Evolutionary conservation across 257 asterid species (phyloP).

Genomic region (Pogostemon cablin): DNA sequence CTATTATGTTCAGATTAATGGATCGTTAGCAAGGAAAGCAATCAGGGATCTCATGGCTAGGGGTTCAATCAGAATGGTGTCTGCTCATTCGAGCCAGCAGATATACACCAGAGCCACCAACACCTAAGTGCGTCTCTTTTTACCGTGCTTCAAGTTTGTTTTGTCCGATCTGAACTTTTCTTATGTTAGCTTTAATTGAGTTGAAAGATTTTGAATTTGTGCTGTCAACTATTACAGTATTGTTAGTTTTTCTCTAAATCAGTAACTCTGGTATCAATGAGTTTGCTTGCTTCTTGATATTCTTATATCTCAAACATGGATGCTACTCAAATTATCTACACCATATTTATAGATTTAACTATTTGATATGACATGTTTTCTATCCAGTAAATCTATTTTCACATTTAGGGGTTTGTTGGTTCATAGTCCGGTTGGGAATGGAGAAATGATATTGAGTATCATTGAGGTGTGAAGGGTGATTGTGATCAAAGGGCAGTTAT

Average conservation of each 20-base stretch:
- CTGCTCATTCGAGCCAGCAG: conserved; percentile 89
- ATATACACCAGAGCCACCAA: conserved; percentile 90
- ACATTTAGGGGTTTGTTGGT: too few species aligned
- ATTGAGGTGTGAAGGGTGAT: too few species aligned
- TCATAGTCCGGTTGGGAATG: too few species aligned
- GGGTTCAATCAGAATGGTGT: conserved; percentile 75
- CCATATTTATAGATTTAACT: too few species aligned
- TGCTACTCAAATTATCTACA: too few species aligned
- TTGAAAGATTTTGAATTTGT: conserved; percentile 11
- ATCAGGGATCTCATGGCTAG: conserved; percentile 70
- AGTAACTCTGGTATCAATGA: neutral
- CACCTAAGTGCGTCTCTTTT: conserved; percentile 44
- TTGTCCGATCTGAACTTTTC: conserved; percentile 11
- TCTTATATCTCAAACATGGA: too few species aligned
- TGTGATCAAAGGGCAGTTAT: too few species aligned
- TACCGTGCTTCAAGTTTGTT: conserved; percentile 24
- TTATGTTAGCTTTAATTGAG: conserved; percentile 23
- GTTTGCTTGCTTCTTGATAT: neutral
- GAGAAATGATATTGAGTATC: too few species aligned
- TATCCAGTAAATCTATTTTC: too few species aligned
- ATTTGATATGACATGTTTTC: too few species aligned
- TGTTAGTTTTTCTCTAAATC: conserved; percentile 8
- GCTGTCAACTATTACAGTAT: conserved; percentile 3
- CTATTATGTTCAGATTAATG: conserved; percentile 57
- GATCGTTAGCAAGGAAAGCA: conserved; percentile 90